Evolutionary conservation across 1,284 basidiomycete genomes (phyloP).

Genomic region (Mycena citricolor): DNA sequence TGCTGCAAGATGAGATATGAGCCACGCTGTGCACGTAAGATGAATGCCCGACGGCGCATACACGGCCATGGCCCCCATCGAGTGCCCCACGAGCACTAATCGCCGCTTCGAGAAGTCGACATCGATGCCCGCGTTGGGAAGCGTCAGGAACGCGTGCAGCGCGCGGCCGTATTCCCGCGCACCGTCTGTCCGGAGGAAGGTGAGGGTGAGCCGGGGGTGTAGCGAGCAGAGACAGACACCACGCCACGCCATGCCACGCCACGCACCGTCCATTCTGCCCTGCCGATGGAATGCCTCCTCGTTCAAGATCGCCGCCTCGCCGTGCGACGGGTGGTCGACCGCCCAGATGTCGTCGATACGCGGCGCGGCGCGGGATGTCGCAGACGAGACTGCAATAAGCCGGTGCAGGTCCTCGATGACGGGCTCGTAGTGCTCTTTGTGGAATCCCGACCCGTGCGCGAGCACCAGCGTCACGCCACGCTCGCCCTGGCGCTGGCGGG

Average conservation of each 20-base stretch:
- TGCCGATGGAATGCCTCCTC: slow-evolving; percentile 40
- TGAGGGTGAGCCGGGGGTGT: not conserved
- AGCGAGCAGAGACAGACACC: too few species aligned
- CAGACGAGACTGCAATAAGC: slow-evolving; percentile 32
- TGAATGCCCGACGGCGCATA: too few species aligned
- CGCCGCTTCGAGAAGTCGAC: slow-evolving; percentile 34
- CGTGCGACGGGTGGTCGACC: slow-evolving; percentile 55
- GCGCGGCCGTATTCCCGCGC: slow-evolving; percentile 37
- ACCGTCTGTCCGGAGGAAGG: slow-evolving; percentile 25
- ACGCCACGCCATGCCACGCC: not conserved
- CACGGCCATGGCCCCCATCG: slow-evolving; percentile 36
- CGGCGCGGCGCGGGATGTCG: too few species aligned
- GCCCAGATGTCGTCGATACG: slow-evolving; percentile 51
- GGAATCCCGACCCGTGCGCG: slow-evolving; percentile 51
- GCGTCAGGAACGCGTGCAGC: slow-evolving; percentile 34
- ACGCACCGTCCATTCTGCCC: slow-evolving; percentile 42
- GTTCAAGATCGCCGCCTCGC: slow-evolving; percentile 49
- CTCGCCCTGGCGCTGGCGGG: slow-evolving; percentile 34
- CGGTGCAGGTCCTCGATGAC: slow-evolving; percentile 45
- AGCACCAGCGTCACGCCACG: slow-evolving; percentile 48
- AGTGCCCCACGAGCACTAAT: slow-evolving; percentile 36
- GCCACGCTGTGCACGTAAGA: not conserved
- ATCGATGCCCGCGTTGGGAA: slow-evolving; percentile 33
- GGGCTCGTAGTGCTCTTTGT: slow-evolving; percentile 59
- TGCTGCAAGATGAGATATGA: too few species aligned